These are phyloP conservation scores for Pseudogymnoascus sp. DNA, from an alignment of 2,329 filamentous ascomycete species.

Conservation along the genomic window DNA sequence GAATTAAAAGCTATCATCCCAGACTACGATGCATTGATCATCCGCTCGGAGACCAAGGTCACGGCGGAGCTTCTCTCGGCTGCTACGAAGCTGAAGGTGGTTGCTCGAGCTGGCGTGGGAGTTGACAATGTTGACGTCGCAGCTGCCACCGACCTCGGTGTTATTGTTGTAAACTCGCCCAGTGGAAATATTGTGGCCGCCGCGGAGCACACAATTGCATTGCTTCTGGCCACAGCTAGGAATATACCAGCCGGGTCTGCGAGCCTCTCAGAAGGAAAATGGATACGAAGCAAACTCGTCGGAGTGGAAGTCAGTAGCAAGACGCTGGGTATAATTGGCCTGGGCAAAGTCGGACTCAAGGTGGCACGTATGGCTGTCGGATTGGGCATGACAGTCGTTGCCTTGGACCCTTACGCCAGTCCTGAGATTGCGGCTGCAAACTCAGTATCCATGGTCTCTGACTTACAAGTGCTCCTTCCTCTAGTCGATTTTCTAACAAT, in stretches of 20 bases:
- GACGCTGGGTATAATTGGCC: slow-evolving; percentile 66
- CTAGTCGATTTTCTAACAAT: slow-evolving; percentile 71
- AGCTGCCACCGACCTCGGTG: slow-evolving; percentile 63
- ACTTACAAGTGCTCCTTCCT: slow-evolving; percentile 54
- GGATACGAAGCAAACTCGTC: slow-evolving; percentile 68
- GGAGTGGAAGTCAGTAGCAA: slow-evolving; percentile 74
- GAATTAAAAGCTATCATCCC: slow-evolving; percentile 62
- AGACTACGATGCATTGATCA: slow-evolving; percentile 67
- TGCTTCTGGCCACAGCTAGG: slow-evolving; percentile 66
- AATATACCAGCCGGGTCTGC: slow-evolving; percentile 65
- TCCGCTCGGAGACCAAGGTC: slow-evolving; percentile 76
- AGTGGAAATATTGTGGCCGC: slow-evolving; percentile 75
- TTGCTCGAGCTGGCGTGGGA: slow-evolving; percentile 73
- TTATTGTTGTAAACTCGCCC: slow-evolving; percentile 75
- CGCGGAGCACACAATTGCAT: slow-evolving; percentile 68
- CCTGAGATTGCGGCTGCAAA: slow-evolving; percentile 61
- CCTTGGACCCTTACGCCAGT: slow-evolving; percentile 72
- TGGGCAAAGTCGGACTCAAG: slow-evolving; percentile 77
- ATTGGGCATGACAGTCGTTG: slow-evolving; percentile 67
- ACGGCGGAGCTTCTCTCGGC: slow-evolving; percentile 59
- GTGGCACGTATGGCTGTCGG: slow-evolving; percentile 74
- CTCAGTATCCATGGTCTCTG: slow-evolving; percentile 55
- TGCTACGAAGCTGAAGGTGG: slow-evolving; percentile 64
- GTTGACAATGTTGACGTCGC: slow-evolving; percentile 77
- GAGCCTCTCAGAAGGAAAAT: slow-evolving; percentile 63